phyloP scores from a whole-genome alignment of 2,329 filamentous ascomycete genomes.

The Pezicula radicicola region DNA sequence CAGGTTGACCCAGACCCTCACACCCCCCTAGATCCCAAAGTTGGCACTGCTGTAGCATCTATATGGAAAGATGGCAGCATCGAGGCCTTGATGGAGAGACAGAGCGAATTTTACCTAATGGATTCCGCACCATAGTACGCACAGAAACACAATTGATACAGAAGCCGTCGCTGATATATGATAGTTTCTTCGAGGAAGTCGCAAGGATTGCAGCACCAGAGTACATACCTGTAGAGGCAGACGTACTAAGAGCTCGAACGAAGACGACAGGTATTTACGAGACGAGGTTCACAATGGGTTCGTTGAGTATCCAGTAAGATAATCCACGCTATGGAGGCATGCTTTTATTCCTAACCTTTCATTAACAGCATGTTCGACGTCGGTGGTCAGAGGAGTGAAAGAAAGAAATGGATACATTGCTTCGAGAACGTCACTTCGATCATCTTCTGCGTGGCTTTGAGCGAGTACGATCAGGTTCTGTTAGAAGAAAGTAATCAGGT shows the following conservation, averaged over 20 bases:
- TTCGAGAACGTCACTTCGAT: constrained; percentile 99
- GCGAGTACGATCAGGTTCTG: constrained; percentile 96
- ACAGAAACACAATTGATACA: background rate
- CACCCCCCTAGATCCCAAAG: constrained; percentile 74
- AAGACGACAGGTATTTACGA: constrained; percentile 99
- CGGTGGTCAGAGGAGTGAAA: constrained; percentile 91
- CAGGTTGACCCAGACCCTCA: constrained; percentile 88
- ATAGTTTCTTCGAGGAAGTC: constrained; percentile 93
- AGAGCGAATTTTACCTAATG: constrained; percentile 99
- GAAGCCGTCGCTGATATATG: constrained; percentile 10
- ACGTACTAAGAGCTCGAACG: constrained; percentile 91
- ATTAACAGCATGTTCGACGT: constrained; percentile 92
- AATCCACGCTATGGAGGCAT: constrained; percentile 2
- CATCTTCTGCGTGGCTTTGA: constrained; percentile 97
- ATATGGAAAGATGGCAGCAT: constrained; percentile 90
- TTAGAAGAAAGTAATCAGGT: constrained; percentile 97
- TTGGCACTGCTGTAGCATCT: constrained; percentile 79
- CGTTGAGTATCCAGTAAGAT: constrained; percentile 94
- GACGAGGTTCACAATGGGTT: constrained; percentile 97
- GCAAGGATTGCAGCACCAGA: constrained; percentile 77
- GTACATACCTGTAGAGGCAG: constrained; percentile 90
- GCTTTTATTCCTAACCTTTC: constrained; percentile 15
- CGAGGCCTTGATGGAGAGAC: constrained; percentile 81
- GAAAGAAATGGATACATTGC: constrained; percentile 99
- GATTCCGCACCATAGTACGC: constrained; percentile 94